Evolutionary conservation across 2,329 filamentous ascomycete species (phyloP).

Genomic region (Hypoxylon sp.): DNA sequence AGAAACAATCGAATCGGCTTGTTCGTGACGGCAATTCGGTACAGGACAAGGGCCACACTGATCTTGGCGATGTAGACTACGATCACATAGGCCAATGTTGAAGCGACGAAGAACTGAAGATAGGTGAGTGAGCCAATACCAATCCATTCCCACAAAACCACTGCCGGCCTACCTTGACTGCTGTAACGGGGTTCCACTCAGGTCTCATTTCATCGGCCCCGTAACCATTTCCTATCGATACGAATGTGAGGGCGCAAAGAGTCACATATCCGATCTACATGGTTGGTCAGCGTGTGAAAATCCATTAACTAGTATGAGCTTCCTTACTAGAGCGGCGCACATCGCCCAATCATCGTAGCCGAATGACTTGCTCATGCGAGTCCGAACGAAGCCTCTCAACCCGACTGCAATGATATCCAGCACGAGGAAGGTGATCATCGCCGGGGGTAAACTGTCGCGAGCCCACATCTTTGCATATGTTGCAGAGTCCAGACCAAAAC

Average conservation of each 20-base stretch:
- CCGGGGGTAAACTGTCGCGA: conserved; percentile 25
- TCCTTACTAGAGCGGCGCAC: conserved; percentile 14
- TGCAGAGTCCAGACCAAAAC: conserved; percentile 6
- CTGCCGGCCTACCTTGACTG: conserved; percentile 10
- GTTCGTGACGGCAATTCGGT: conserved; percentile 24
- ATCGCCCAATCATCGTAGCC: conserved; percentile 27
- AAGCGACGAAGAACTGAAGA: conserved; percentile 20
- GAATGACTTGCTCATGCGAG: conserved; percentile 24
- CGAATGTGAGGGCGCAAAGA: conserved; percentile 20
- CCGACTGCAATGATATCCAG: conserved; percentile 21
- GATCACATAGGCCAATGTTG: conserved; percentile 24
- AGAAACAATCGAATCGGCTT: conserved; percentile 18
- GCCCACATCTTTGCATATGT: conserved; percentile 22
- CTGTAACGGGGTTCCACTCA: conserved; percentile 18
- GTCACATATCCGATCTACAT: conserved; percentile 12
- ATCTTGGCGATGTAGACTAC: conserved; percentile 22
- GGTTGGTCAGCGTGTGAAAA: conserved; percentile 8
- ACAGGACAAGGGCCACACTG: conserved; percentile 25
- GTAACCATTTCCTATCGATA: conserved; percentile 19
- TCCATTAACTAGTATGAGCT: conserved; percentile 3
- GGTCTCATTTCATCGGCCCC: conserved; percentile 11
- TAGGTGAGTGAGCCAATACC: conserved; percentile 9
- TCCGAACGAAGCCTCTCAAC: conserved; percentile 18
- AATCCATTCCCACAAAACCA: neutral
- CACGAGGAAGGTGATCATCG: conserved; percentile 18